Conservation (phyloP, 345 rosid species). For the Punica granatum region DNA sequence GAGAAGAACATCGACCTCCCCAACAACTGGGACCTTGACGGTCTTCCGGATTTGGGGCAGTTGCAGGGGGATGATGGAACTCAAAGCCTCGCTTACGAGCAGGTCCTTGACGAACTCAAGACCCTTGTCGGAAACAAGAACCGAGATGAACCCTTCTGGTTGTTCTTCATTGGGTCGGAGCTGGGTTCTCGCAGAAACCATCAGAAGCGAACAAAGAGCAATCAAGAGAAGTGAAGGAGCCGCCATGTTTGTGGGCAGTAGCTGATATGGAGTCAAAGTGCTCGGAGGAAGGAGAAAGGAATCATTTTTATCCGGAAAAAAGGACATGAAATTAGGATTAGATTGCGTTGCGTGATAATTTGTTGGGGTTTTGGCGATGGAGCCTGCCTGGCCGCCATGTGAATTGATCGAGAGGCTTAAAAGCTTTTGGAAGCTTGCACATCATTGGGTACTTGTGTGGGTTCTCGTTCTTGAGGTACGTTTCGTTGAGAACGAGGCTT, state of each 20-base stretch:
- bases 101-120: constrained; percentile 55
- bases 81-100: constrained; percentile 40
- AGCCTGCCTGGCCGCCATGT: background rate
- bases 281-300: background rate
- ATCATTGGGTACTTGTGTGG: too few relatives aligned
- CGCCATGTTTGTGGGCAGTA: background rate
- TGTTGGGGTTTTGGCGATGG: background rate
- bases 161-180: constrained; percentile 23
- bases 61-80: constrained; percentile 55
- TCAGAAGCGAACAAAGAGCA: constrained; percentile 20
- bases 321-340: background rate
- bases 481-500: too few relatives aligned
- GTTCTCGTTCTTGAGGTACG: too few relatives aligned
- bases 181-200: constrained; percentile 29
- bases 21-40: constrained; percentile 50
- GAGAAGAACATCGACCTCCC: constrained; percentile 45
- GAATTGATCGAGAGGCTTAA: background rate
- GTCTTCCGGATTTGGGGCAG: constrained; percentile 45
- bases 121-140: constrained; percentile 42
- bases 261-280: constrained; percentile 1
- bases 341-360: background rate
- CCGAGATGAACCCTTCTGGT: constrained; percentile 36
- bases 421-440: constrained; percentile 9
- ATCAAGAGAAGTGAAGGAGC: constrained; percentile 16
- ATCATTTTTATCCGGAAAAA: background rate